Evolutionary conservation across 805 yeast genomes (phyloP), one percentile per base, ranked within the genome.

Genomic region (Wickerhamiella australiensis): DNA sequence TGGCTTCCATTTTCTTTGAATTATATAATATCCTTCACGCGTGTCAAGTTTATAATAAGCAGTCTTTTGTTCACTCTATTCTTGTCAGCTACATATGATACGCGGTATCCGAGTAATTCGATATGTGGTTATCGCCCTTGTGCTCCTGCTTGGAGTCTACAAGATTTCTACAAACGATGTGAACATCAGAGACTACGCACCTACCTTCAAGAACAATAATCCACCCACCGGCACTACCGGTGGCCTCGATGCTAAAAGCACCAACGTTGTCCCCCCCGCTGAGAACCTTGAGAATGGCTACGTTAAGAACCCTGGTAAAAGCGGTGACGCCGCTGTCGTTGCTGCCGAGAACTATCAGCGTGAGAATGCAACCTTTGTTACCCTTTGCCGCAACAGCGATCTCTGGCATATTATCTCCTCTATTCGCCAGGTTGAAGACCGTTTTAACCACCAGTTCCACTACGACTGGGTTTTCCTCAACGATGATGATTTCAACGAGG

Each of bases 391-490:
- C 60, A 80, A 85, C 65, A 59, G 67, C 23, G 95, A 85, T 58
- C 61, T 82, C 53, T 60, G 68, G 56, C 71, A 70, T n/a, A 68
- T 83, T 46, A 54, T 80, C 31, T 72, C 68, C 43, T 77, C 92
- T 5, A 80, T 86, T 52, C 72, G 80, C 50, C 71, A 74, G 51
- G 75, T 85, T 35, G 94, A 85, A 69, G 85, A 82, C 64, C 74
- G 88, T 50, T 87, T 87, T 69, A 87, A 90, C 68, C 64, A 66
- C 46, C 70, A 79, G 54, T 87, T 61, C 67, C 77, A 83, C 56
- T 88, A 88, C 64, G 94, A 86, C 62, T 88, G 96, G 96, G 88
- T 87, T 13, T 88, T 88, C 65, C 68, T 90, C 57, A 88, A 88
- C 66, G 90, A 90, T 62, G 79, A 75, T 50, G 79, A 75, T 20